phyloP scores from a whole-genome alignment of 805 yeast species.

The Candida mattraensis region DNA sequence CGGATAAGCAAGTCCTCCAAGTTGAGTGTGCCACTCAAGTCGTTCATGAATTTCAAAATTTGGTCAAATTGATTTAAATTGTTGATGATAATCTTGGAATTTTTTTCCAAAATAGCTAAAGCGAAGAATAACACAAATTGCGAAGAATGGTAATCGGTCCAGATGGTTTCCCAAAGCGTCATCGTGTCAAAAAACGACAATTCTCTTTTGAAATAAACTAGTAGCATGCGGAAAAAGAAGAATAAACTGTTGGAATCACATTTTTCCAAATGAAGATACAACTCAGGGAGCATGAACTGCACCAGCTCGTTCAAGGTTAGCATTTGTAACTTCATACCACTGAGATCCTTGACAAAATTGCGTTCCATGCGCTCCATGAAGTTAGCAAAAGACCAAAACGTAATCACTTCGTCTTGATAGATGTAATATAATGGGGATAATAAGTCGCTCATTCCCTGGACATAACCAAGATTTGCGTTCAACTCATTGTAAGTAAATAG shows the following conservation, averaged over 20 bases:
- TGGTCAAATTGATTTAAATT: constrained; percentile 83
- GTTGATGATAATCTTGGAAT: constrained; percentile 73
- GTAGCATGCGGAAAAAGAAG: constrained; percentile 90
- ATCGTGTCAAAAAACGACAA: constrained; percentile 75
- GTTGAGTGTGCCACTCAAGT: constrained; percentile 73
- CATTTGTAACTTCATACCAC: constrained; percentile 92
- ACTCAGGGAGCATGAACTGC: constrained; percentile 85
- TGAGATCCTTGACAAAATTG: constrained; percentile 86
- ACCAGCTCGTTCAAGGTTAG: constrained; percentile 76
- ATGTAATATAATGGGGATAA: constrained; percentile 78
- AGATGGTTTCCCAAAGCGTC: constrained; percentile 86
- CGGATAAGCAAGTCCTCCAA: constrained; percentile 77
- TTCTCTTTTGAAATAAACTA: constrained; percentile 95
- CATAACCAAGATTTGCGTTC: constrained; percentile 85
- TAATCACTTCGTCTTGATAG: constrained; percentile 65
- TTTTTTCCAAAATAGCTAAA: constrained; percentile 83
- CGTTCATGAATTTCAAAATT: constrained; percentile 89
- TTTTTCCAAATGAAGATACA: constrained; percentile 78
- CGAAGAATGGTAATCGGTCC: constrained; percentile 83
- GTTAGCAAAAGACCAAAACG: constrained; percentile 86
- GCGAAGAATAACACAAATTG: constrained; percentile 89
- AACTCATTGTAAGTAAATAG: constrained; percentile 83
- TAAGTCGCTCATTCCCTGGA: constrained; percentile 97
- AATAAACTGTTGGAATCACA: constrained; percentile 90
- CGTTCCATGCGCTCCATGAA: constrained; percentile 96